Base-by-base conservation (phyloP, 306 rosid species). In the Cucumis cinereus region DNA sequence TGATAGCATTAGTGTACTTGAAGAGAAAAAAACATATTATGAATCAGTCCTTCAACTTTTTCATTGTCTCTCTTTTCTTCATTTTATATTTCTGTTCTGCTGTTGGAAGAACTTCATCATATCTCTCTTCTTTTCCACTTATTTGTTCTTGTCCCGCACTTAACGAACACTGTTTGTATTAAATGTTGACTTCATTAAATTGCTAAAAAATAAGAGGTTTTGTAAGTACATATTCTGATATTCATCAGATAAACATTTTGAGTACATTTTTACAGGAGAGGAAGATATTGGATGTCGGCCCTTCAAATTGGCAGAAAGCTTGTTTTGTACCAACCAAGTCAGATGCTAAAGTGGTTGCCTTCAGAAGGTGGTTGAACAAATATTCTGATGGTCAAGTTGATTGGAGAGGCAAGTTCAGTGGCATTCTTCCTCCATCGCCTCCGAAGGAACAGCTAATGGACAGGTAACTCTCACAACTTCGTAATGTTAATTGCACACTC, bases 311-410 rank as follows among this genome's bases (percentile, higher is more conserved):
- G 98, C 93, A 84, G 56, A 92, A 82, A 81, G 93, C 90, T 17
- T 94, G 98, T 83, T 94, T 88, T 80, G 92, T 91, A 81, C 97
- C 98, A 38, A 88, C 97, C 74, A 94, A 89, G 71, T 79, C 98
- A 17, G 98, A 94, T 77, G 93, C 93, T 8, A 80, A 81, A 45
- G 98, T 92, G 73, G 77, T 91, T 75, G 95, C 88, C 62, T 92
- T 83, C 79, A 88, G 98, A 84, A 91, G 82, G 79, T 94, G 98
- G 98, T 66, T 94, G 62, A 94, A 83, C 77, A 91, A 84, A 82
- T 87, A 91, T 56, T 89, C 96, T 1, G 95, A 86, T 47, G 89
- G 93, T 55, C 86, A 94, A 80, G 92, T 94, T 78, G 91, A 94
- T 41, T 94, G 98, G 98, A 89, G 84, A 85, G 94, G 94, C 81